Base-by-base conservation (phyloP, 2,329 filamentous ascomycete species). In the Trichoderma simmonsii region DNA sequence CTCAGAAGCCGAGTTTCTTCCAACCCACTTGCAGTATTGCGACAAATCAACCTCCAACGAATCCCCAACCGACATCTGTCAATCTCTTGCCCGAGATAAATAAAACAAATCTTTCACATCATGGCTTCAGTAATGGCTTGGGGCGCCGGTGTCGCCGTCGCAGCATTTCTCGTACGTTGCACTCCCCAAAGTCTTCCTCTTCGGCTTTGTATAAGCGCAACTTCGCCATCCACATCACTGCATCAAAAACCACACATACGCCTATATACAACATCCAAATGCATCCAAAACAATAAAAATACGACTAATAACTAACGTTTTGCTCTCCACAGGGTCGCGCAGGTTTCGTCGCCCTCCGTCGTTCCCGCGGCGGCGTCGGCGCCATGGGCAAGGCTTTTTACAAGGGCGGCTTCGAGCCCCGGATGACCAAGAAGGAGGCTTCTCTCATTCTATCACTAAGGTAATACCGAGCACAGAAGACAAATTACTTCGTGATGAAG, bases 341-440 rank as follows among this genome's bases (percentile, higher is more conserved):
- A 73, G 95, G 95, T 78, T 88, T 97, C 51, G 92, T 98, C 78
- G 96, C 96, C 77, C 89, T 95, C 82, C 91, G 95, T 75, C 90
- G 93, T 78, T 97, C 92, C 73, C 89, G 92, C 74, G 92, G 93
- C 74, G 91, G 91, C 75, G 86, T 93, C 62, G 92, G 92, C 75
- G 91, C 92, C 43, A 85, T 97, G 77, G 96, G 96, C 77, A 94
- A 95, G 82, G 91, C 94, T 56, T 99, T 94, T 80, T 98, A 98
- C 88, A 99, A 98, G 84, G 96, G 96, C 76, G 96, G 96, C n/a
- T 99, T 99, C 80, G 96, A 99, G 85, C 87, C 90, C 73, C 93
- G 92, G 83, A 99, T 99, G 95, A 98, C 90, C 81, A 90, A 92
- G 81, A 91, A 92, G 81, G 96, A 99, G 84, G 96, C 96, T 26